A percentile compares a stretch with the other conserved stretches of the same genome.
Conservation (phyloP, 116 monocot genomes). For the Cymodocea nodosa region DNA sequence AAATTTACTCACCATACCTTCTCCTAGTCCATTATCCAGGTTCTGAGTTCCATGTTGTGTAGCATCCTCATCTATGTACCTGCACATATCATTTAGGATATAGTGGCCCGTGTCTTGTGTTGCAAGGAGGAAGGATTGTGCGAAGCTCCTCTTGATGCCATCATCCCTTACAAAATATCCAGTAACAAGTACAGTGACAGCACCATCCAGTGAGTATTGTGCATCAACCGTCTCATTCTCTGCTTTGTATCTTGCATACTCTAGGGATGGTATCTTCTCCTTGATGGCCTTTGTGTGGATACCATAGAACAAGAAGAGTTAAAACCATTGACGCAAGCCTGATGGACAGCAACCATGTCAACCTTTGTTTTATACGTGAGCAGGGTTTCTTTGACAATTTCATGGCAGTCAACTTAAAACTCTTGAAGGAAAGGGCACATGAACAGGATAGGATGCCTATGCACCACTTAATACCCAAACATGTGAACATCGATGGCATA, state of each 20-base stretch:
- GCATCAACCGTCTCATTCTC: conserved; percentile 85
- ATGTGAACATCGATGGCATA: no score
- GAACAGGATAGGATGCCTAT: no score
- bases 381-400: no score
- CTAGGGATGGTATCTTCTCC: conserved; percentile 73
- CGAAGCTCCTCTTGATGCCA: conserved; percentile 41
- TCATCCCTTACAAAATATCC: conserved; percentile 61
- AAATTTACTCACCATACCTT: not conserved
- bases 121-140: conserved; percentile 90
- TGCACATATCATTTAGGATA: conserved; percentile 83
- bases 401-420: no score
- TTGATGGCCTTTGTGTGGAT: conserved; percentile 46
- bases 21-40: not conserved
- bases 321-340: not conserved
- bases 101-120: conserved; percentile 79
- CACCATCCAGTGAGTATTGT: conserved; percentile 58
- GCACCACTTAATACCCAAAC: no score
- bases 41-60: conserved; percentile 8
- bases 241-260: conserved; percentile 25
- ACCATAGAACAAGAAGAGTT: not conserved
- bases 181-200: conserved; percentile 82
- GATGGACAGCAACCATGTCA: not conserved
- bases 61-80: conserved; percentile 30
- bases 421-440: no score
- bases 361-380: no score